Percentiles rank a stretch among this genome's conserved stretches.
phyloP scores from a whole-genome alignment of 2,329 filamentous ascomycete genomes.

The Penicillium sp. region DNA sequence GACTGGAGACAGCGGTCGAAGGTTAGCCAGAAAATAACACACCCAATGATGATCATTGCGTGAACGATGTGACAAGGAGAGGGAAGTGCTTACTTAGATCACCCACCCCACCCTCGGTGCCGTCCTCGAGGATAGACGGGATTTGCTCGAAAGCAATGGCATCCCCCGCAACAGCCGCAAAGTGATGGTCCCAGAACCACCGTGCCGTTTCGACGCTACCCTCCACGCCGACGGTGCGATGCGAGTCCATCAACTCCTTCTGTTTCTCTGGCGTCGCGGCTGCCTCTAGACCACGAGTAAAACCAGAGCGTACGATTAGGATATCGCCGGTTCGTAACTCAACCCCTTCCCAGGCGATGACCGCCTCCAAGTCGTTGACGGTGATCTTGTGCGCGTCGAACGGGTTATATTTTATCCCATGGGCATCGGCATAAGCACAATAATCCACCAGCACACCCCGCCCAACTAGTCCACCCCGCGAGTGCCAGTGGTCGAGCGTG shows the following conservation, averaged over 20 bases:
- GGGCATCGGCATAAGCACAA: slow-evolving; percentile 39
- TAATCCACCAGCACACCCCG: slow-evolving; percentile 62
- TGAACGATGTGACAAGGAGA: slow-evolving; percentile 36
- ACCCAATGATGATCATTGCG: too few relatives aligned
- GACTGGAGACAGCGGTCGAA: background rate
- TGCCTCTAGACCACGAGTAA: slow-evolving; percentile 22
- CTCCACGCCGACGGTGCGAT: slow-evolving; percentile 45
- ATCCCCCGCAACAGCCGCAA: slow-evolving; percentile 57
- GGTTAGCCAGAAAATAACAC: background rate
- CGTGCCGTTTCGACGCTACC: slow-evolving; percentile 27
- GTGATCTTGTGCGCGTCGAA: slow-evolving; percentile 45
- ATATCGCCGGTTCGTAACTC: slow-evolving; percentile 53
- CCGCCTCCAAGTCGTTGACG: slow-evolving; percentile 40
- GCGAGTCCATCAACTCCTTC: slow-evolving; percentile 24
- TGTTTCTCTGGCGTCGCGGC: slow-evolving; percentile 30
- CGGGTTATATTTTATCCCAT: slow-evolving; percentile 32
- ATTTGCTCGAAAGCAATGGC: slow-evolving; percentile 49
- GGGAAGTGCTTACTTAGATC: slow-evolving; percentile 42
- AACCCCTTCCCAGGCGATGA: slow-evolving; percentile 47
- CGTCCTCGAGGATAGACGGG: slow-evolving; percentile 9
- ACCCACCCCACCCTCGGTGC: slow-evolving; percentile 23
- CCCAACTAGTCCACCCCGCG: slow-evolving; percentile 54
- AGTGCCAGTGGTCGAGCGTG: slow-evolving; percentile 55
- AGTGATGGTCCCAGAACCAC: slow-evolving; percentile 57
- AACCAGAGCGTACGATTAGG: slow-evolving; percentile 55